phyloP scores from a whole-genome alignment of 495 filamentous ascomycete species.

The Penicillium nucicola region DNA sequence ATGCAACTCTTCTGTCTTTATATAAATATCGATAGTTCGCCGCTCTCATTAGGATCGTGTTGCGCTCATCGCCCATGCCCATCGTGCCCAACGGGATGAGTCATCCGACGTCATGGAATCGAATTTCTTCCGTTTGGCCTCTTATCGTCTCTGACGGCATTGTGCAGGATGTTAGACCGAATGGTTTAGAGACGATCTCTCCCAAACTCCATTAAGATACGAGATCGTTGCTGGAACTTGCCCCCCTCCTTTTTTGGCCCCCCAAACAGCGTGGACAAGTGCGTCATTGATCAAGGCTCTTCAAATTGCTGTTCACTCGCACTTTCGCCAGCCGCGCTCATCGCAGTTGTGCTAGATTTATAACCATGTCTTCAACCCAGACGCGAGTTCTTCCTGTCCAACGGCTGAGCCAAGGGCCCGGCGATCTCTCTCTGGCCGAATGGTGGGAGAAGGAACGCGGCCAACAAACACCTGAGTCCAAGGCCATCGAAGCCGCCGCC shows the following conservation, averaged over 20 bases:
- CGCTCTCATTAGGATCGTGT: background rate
- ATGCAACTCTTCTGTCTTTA: background rate
- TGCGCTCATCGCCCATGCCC: background rate
- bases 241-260: slow-evolving; percentile 11
- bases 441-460: slow-evolving; percentile 45
- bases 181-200: slow-evolving; percentile 2
- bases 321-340: slow-evolving; percentile 32
- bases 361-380: slow-evolving; percentile 20
- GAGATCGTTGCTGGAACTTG: slow-evolving; percentile 5
- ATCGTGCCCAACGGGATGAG: slow-evolving; percentile 14
- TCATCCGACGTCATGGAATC: slow-evolving; percentile 30
- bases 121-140: slow-evolving; percentile 7
- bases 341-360: slow-evolving; percentile 30
- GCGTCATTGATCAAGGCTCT: slow-evolving; percentile 20
- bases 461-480: slow-evolving; percentile 33
- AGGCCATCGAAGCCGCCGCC: slow-evolving; percentile 53
- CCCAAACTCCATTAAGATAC: background rate
- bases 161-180: slow-evolving; percentile 11
- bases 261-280: slow-evolving; percentile 15
- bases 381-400: slow-evolving; percentile 44
- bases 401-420: slow-evolving; percentile 39
- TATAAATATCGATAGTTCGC: background rate
- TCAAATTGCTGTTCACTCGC: slow-evolving; percentile 29
- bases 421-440: slow-evolving; percentile 37
- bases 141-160: slow-evolving; percentile 3